Base-by-base conservation (phyloP, 805 yeast genomes). In the Yueomyces sp. region DNA sequence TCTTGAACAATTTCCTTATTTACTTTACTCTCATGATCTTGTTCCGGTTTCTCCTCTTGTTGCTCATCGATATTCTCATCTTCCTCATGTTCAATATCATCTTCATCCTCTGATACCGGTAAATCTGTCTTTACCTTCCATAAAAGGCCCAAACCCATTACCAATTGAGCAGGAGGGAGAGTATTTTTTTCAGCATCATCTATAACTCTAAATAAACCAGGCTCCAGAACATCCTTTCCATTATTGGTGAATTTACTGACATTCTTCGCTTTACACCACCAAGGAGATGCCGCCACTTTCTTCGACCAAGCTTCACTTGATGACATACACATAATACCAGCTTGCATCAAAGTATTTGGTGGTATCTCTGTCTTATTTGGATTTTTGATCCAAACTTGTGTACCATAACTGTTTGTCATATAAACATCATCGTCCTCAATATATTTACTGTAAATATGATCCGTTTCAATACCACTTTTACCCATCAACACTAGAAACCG, bases 261-360 rank as follows among this genome's bases (percentile, higher is more conserved):
- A 40, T 77, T 80, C 19, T 61, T 59, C 2, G 87, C 87, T 36
- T 69, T 70, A n/a, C 84, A 75, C 74, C 78, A 82, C 94, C 94
- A 87, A 2, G 95, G 81, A 2, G 94, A 79, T 0, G 85, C 75
- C 1, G 85, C 76, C 31, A 81, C 71, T 57, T 88, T 90, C 43
- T 81, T 74, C 37, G 81, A 88, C 98, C 98, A 92, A 0, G 95
- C 95, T 38, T 73, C 77, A 6, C 95, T 81, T 0, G 90, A 72
- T 27, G 88, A 74, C 49, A 86, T 70, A n/a, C 94, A 74, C 50
- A 81, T 81, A 4, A 84, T 74, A 9, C 95, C 95, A 1, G 97
- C 96, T 60, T 92, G 98, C 58, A 79, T 69, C 45, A 90, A 66
- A 0, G 97, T 81, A 7, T 87, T 73, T 1, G 96, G 96, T 0